Percentiles rank a stretch among this genome's conserved stretches.
Evolutionary conservation across 441 rosid species (phyloP).

Genomic region (Populus tomentosa): DNA sequence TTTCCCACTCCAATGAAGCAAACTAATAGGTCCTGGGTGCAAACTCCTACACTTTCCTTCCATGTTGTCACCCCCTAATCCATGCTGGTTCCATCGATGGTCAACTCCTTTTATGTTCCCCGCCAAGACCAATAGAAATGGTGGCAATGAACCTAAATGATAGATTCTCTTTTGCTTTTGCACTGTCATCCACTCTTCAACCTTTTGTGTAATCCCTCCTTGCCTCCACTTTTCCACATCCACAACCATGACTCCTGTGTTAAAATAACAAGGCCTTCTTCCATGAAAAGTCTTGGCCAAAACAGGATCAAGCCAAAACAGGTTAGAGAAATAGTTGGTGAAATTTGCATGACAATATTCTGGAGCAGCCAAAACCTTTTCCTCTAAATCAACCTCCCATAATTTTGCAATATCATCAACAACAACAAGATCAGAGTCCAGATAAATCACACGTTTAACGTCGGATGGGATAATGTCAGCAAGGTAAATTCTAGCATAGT

Average conservation of each 20-base stretch:
- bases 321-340: conserved; percentile 18
- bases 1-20: conserved; percentile 74
- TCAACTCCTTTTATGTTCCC: conserved; percentile 55
- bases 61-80: conserved; percentile 59
- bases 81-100: conserved; percentile 73
- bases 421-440: conserved; percentile 26
- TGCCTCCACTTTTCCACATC: conserved; percentile 37
- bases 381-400: conserved; percentile 21
- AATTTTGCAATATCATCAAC: conserved; percentile 23
- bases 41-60: conserved; percentile 55
- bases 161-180: conserved; percentile 37
- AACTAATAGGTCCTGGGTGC: conserved; percentile 60
- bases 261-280: conserved; percentile 24
- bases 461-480: conserved; percentile 17
- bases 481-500: conserved; percentile 29
- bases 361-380: conserved; percentile 23
- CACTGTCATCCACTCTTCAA: conserved; percentile 39
- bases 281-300: conserved; percentile 15
- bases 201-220: conserved; percentile 27
- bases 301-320: conserved; percentile 13
- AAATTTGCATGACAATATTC: conserved; percentile 31
- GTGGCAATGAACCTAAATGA: conserved; percentile 46
- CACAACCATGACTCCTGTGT: conserved; percentile 29
- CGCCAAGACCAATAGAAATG: conserved; percentile 54
- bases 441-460: conserved; percentile 14